phyloP scores from a whole-genome alignment of 2,329 filamentous ascomycete genomes.

The Trichoderma oligosporum region DNA sequence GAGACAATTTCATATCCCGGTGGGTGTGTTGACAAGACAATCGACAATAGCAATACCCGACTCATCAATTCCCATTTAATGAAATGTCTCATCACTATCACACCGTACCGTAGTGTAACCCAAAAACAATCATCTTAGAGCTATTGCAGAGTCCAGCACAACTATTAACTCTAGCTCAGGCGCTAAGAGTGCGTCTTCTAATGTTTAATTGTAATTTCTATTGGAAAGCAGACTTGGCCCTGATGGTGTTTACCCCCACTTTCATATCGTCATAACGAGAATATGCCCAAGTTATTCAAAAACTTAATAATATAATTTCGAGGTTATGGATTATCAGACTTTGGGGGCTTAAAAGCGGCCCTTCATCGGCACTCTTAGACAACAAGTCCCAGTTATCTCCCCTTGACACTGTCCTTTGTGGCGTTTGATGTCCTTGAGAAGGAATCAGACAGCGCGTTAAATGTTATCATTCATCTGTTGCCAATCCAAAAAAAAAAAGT shows the following conservation, averaged over 20 bases:
- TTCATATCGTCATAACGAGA: background rate
- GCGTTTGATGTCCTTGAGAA: background rate
- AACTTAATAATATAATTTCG: background rate
- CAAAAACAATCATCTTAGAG: background rate
- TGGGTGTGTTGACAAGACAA: too few relatives aligned
- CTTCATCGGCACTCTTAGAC: background rate
- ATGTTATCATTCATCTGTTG: background rate
- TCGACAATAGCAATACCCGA: too few relatives aligned
- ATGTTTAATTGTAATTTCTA: background rate
- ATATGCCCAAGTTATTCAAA: too few relatives aligned
- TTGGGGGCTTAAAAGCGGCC: background rate
- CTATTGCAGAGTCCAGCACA: background rate
- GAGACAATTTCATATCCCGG: too few relatives aligned
- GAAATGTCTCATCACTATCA: background rate
- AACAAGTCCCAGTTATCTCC: background rate
- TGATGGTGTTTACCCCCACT: background rate
- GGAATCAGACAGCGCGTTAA: background rate
- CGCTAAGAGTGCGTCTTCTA: background rate
- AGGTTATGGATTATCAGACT: background rate
- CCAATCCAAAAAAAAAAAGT: slow-evolving; percentile 3
- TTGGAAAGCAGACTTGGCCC: background rate
- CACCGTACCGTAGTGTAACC: background rate
- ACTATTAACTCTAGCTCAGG: background rate
- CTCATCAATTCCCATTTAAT: background rate
- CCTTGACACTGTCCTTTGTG: background rate